These are phyloP conservation scores for Lecanicillium sp. DNA, from an alignment of 2,329 filamentous ascomycete genomes.

Conservation along the genomic window DNA sequence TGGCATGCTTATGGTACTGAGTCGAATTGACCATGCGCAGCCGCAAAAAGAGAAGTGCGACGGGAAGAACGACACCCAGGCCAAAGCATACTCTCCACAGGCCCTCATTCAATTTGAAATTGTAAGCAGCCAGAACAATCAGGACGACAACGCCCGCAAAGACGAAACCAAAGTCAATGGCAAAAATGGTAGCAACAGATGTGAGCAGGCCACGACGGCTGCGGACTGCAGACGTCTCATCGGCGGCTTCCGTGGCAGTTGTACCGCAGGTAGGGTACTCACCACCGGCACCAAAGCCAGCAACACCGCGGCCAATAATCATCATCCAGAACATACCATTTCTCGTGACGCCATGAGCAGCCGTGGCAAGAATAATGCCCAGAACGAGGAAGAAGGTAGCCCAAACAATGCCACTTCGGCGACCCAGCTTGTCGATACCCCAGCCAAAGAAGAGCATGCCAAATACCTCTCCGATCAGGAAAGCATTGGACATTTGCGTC, in stretches of 20 bases:
- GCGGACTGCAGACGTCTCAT: conserved; percentile 17
- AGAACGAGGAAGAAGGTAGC: conserved; percentile 38
- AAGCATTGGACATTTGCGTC: conserved; percentile 30
- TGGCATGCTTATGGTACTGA: conserved; percentile 22
- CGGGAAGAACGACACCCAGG: conserved; percentile 23
- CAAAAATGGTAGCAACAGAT: conserved; percentile 35
- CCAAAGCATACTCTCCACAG: conserved; percentile 33
- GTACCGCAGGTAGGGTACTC: conserved; percentile 21
- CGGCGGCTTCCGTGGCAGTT: conserved; percentile 19
- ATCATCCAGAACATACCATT: conserved; percentile 44
- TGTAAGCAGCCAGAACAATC: conserved; percentile 32
- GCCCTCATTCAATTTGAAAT: conserved; percentile 24
- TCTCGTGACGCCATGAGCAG: conserved; percentile 31
- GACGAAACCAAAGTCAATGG: conserved; percentile 25
- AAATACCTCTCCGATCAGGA: conserved; percentile 32
- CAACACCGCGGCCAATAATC: conserved; percentile 37
- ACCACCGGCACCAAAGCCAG: conserved; percentile 36
- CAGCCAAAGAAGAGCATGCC: conserved; percentile 32
- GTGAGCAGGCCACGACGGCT: conserved; percentile 21
- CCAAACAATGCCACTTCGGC: conserved; percentile 35
- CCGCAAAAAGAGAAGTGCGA: conserved; percentile 47
- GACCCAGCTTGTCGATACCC: conserved; percentile 36
- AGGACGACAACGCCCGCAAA: conserved; percentile 34
- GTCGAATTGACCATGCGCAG: conserved; percentile 43
- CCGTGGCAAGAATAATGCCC: conserved; percentile 35